phyloP scores from a whole-genome alignment of 768 basidiomycete genomes.

The Kwoniella heveanensis region DNA sequence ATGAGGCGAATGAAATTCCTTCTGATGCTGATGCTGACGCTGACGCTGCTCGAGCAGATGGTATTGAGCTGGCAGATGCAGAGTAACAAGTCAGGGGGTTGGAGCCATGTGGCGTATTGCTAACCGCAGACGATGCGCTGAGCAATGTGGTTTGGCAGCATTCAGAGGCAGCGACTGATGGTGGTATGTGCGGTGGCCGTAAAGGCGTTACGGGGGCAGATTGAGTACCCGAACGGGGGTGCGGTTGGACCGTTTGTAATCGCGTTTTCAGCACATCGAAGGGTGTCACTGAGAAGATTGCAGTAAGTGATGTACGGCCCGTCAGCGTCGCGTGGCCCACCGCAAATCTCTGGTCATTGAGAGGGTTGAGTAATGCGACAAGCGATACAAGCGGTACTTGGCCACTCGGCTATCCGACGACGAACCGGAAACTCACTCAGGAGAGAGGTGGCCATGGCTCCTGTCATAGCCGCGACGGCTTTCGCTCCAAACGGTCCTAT shows the following conservation, averaged over 20 bases:
- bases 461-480: constrained; percentile 52
- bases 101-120: constrained; percentile 3
- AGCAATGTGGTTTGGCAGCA: constrained; percentile 54
- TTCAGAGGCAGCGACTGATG: constrained; percentile 14
- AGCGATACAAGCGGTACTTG: neutral
- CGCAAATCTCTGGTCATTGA: no score
- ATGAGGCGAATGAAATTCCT: constrained; percentile 25
- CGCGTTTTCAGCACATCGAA: constrained; percentile 98
- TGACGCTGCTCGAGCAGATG: neutral
- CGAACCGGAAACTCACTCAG: constrained; percentile 42
- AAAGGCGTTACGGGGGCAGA: neutral
- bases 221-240: constrained; percentile 24
- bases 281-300: constrained; percentile 76
- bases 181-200: neutral
- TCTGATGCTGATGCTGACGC: constrained; percentile 3
- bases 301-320: constrained; percentile 3
- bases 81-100: constrained; percentile 36
- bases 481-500: constrained; percentile 52
- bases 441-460: constrained; percentile 49
- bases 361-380: no score
- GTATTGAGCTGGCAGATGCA: constrained; percentile 12
- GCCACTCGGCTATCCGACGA: neutral
- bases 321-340: neutral
- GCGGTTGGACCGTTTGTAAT: constrained; percentile 71
- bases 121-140: constrained; percentile 8